These are phyloP conservation scores for Hymenoscyphus salicellus DNA, from an alignment of 2,329 filamentous ascomycete species.

Conservation along the genomic window DNA sequence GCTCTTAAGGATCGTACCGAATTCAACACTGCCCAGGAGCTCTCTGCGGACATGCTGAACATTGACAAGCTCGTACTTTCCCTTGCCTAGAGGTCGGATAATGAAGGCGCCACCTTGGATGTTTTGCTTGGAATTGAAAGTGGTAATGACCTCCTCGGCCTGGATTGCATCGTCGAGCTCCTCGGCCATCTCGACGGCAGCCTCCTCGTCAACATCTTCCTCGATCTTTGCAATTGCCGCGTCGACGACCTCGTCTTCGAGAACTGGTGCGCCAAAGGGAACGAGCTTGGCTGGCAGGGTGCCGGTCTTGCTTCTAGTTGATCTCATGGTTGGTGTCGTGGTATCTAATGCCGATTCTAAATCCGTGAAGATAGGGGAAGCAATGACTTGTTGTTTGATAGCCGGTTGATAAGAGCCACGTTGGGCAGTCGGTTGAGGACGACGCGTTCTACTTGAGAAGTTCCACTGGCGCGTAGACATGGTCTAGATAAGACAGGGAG, in stretches of 20 bases:
- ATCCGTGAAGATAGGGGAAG: not conserved
- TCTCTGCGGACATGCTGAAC: conserved; percentile 12
- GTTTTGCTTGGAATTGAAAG: conserved; percentile 15
- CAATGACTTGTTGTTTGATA: no score
- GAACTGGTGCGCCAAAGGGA: not conserved
- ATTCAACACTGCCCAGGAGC: conserved; percentile 19
- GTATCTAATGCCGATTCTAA: not conserved
- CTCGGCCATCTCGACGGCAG: not conserved
- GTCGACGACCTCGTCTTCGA: not conserved
- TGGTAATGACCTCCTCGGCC: not conserved
- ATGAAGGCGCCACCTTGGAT: conserved; percentile 23
- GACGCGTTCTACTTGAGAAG: no score
- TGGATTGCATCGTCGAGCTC: not conserved
- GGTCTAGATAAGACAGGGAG: no score
- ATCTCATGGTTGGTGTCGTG: not conserved
- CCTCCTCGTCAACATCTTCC: not conserved
- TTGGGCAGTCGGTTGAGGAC: no score
- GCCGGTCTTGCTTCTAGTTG: conserved; percentile 1
- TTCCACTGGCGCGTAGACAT: no score
- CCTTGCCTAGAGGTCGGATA: conserved; percentile 17
- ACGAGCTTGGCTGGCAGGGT: not conserved
- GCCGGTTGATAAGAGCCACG: no score
- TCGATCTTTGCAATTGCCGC: not conserved
- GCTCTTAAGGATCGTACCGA: conserved; percentile 15
- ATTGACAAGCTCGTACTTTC: conserved; percentile 23